A percentile compares a stretch with the other conserved stretches of the same genome.
phyloP scores from a whole-genome alignment of 169 alveolate genomes.

The Amoebophrya sp. region DNA sequence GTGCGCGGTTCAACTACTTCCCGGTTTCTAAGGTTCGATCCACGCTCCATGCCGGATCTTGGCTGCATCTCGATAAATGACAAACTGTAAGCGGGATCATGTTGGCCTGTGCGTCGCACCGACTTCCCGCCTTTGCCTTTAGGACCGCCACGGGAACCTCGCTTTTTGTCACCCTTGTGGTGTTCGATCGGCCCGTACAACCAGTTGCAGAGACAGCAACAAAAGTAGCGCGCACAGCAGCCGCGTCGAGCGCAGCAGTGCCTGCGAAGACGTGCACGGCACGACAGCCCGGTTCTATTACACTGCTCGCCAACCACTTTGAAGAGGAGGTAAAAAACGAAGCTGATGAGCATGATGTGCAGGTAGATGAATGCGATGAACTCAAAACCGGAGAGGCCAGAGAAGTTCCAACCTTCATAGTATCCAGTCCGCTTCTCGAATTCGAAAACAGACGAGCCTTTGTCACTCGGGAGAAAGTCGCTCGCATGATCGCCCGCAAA shows the following conservation, averaged over 20 bases:
- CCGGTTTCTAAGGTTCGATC: too few species aligned
- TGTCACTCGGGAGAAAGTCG: not conserved
- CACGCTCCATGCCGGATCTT: too few species aligned
- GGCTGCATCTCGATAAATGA: too few species aligned
- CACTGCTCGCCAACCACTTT: not conserved
- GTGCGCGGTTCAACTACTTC: too few species aligned
- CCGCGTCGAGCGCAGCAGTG: not conserved
- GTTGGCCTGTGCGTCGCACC: too few species aligned
- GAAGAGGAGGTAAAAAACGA: not conserved
- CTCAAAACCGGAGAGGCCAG: not conserved
- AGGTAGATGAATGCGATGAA: not conserved
- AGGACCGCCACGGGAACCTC: too few species aligned
- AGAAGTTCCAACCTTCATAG: conserved; percentile 7
- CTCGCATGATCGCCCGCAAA: not conserved
- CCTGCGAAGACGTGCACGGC: not conserved
- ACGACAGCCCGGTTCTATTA: not conserved
- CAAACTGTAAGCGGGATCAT: too few species aligned
- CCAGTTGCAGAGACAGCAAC: too few species aligned
- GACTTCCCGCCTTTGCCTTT: too few species aligned
- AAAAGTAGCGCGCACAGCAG: not conserved
- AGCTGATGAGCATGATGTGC: not conserved
- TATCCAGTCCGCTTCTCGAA: conserved; percentile 21
- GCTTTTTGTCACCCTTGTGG: too few species aligned
- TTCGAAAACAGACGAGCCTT: not conserved
- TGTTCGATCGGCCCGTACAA: too few species aligned